A percentile compares a stretch with the other conserved stretches of the same genome.
Evolutionary conservation across 73 alveolate species (phyloP).

Genomic region (Stentor coeruleus): DNA sequence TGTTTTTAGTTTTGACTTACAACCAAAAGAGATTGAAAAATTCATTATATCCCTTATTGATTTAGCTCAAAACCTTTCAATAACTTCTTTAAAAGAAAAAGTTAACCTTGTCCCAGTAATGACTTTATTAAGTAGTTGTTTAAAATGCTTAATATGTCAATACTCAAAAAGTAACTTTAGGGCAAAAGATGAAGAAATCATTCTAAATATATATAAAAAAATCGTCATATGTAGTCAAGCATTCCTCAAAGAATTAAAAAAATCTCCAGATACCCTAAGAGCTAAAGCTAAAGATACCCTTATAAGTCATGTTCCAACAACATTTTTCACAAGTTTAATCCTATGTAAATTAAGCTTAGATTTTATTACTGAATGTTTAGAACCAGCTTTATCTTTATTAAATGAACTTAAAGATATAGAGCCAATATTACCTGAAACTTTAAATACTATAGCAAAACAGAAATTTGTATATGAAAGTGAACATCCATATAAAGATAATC

Average conservation of each 20-base stretch:
- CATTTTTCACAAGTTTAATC: not conserved
- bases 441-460: not conserved
- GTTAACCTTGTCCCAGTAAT: not conserved
- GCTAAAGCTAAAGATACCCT: not conserved
- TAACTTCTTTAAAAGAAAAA: not conserved
- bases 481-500: constrained; percentile 9
- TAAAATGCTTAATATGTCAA: not conserved
- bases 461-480: not conserved
- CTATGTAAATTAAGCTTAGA: not conserved
- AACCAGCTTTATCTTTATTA: not conserved
- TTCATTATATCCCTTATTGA: not conserved
- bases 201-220: too few species aligned
- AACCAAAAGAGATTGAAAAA: not conserved
- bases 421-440: not conserved
- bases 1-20: not conserved
- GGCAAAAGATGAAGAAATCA: not conserved
- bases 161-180: not conserved
- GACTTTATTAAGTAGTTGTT: not conserved
- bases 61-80: not conserved
- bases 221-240: not conserved
- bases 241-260: not conserved
- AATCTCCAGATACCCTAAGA: not conserved
- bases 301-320: not conserved
- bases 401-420: not conserved
- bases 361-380: not conserved